Conservation (phyloP, 805 yeast species). For the Starmerella kuoi region DNA sequence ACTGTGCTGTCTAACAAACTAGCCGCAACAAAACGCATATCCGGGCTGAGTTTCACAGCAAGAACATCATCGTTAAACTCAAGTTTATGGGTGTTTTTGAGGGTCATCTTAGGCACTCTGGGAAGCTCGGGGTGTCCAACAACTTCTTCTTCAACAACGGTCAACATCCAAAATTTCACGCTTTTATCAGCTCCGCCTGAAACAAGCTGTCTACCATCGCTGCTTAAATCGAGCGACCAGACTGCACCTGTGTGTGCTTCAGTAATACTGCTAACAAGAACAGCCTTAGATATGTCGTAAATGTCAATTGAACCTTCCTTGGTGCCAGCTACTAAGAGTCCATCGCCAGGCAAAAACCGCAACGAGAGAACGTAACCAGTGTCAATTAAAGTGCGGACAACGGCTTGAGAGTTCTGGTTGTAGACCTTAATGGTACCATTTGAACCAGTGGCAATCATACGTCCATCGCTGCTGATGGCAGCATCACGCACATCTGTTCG, state of each 20-base stretch:
- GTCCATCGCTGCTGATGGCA: conserved; percentile 70
- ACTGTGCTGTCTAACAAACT: conserved; percentile 89
- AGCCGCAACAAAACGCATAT: conserved; percentile 62
- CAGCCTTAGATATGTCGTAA: conserved; percentile 74
- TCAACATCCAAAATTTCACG: conserved; percentile 81
- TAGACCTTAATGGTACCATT: conserved; percentile 82
- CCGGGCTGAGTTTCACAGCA: conserved; percentile 68
- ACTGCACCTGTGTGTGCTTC: conserved; percentile 73
- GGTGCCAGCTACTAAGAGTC: conserved; percentile 75
- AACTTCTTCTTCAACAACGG: conserved; percentile 48
- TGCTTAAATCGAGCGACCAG: conserved; percentile 80
- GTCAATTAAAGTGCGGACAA: conserved; percentile 67
- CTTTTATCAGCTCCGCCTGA: conserved; percentile 92
- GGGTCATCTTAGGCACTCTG: conserved; percentile 40
- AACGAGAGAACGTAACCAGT: conserved; percentile 77
- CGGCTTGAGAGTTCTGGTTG: conserved; percentile 62
- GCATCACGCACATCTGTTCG: conserved; percentile 78
- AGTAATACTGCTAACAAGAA: conserved; percentile 48
- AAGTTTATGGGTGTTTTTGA: conserved; percentile 66
- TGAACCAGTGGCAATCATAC: conserved; percentile 75
- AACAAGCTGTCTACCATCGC: conserved; percentile 72
- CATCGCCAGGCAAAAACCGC: conserved; percentile 82
- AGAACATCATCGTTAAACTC: conserved; percentile 81
- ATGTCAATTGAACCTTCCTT: conserved; percentile 75
- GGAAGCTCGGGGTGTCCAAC: conserved; percentile 47